Evolutionary conservation across 768 basidiomycete species (phyloP).

Genomic region (Panaeolus cyanescens): DNA sequence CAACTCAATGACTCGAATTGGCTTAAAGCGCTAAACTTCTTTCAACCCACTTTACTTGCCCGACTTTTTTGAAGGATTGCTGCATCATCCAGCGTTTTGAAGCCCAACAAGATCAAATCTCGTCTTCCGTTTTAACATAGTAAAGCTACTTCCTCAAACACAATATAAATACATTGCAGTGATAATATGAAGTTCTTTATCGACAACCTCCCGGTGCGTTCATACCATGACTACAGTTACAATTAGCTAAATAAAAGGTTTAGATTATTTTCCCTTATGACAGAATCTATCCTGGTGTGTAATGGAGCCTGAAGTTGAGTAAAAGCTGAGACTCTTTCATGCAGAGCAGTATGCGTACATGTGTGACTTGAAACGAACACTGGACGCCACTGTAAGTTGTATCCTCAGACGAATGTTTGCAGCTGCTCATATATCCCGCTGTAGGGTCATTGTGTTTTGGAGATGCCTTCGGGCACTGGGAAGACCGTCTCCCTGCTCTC

Average conservation of each 20-base stretch:
- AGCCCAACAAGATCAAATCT: too few relatives aligned
- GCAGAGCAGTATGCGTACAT: slow-evolving; percentile 99
- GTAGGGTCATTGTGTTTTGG: slow-evolving; percentile 98
- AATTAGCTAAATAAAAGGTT: neutral
- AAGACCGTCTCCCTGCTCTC: slow-evolving; percentile 97
- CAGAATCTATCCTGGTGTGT: slow-evolving; percentile 90
- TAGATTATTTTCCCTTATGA: slow-evolving; percentile 93
- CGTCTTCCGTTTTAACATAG: too few relatives aligned
- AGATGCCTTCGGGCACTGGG: slow-evolving; percentile 99
- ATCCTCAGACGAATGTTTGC: neutral
- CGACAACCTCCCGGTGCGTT: slow-evolving; percentile 73
- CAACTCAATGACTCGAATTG: too few relatives aligned
- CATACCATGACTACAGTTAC: neutral
- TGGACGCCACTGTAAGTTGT: slow-evolving; percentile 81
- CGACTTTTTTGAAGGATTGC: too few relatives aligned
- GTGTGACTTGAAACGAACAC: slow-evolving; percentile 95
- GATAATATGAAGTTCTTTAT: slow-evolving; percentile 76
- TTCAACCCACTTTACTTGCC: too few relatives aligned
- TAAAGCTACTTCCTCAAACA: too few relatives aligned
- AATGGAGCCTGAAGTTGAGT: neutral
- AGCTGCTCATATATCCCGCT: slow-evolving; percentile 4
- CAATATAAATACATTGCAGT: too few relatives aligned
- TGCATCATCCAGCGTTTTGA: too few relatives aligned
- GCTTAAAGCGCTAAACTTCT: too few relatives aligned
- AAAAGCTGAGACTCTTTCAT: slow-evolving; percentile 9